phyloP scores from a whole-genome alignment of 352 stramenopile genomes.

The Phytophthora lateralis region DNA sequence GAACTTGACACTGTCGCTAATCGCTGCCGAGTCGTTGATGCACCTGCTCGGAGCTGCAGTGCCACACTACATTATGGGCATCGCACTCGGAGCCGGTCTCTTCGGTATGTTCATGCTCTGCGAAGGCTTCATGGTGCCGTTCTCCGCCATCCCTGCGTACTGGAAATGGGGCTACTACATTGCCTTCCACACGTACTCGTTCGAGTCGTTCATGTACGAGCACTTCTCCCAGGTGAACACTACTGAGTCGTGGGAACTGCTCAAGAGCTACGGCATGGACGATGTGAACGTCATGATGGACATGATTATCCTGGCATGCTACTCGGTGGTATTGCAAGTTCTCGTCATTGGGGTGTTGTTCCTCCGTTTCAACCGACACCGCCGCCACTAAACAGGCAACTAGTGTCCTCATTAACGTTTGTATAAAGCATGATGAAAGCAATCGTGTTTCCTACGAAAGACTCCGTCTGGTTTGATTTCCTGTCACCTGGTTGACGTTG shows the following conservation, averaged over 20 bases:
- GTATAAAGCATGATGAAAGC: conserved; percentile 17
- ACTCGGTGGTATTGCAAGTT: conserved; percentile 56
- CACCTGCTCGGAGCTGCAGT: conserved; percentile 78
- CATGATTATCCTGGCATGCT: conserved; percentile 62
- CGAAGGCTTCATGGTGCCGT: conserved; percentile 87
- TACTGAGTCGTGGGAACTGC: conserved; percentile 29
- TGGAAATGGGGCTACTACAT: conserved; percentile 89
- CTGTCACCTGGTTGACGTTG: too few species aligned
- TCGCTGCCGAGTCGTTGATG: conserved; percentile 84
- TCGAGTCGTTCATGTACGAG: conserved; percentile 87
- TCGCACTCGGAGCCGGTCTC: conserved; percentile 75
- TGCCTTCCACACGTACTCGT: conserved; percentile 88
- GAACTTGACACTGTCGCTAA: conserved; percentile 78
- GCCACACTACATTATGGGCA: conserved; percentile 89
- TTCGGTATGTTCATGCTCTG: conserved; percentile 91
- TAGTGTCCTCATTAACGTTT: conserved; percentile 32
- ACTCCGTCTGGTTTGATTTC: not conserved
- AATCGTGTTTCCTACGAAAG: conserved; percentile 3
- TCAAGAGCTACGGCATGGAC: conserved; percentile 60
- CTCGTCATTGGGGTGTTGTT: conserved; percentile 54
- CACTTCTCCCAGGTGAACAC: conserved; percentile 58
- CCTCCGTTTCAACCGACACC: conserved; percentile 41
- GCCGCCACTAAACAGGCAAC: conserved; percentile 26
- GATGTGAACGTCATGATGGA: conserved; percentile 54
- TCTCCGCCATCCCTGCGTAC: conserved; percentile 64